Evolutionary conservation across 768 basidiomycete species (phyloP), one percentile per base, ranked within the genome.

Genomic region (Hortiboletus flavorubellus): DNA sequence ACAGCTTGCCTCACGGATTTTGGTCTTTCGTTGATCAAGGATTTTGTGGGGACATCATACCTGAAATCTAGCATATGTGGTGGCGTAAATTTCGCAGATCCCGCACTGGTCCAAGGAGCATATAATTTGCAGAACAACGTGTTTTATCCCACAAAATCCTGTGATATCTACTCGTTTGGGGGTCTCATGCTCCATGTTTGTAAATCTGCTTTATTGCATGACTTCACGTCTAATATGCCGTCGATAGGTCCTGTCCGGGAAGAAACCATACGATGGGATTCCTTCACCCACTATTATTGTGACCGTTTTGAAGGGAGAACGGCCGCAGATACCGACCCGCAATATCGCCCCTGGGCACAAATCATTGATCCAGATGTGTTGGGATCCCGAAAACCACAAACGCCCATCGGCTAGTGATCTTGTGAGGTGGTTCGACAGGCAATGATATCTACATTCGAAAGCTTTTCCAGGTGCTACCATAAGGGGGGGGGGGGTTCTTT

Each of bases 1-100:
- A 65, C 70, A 12, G 80, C 80, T 12, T 76, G 76, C 46, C 66
- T 81, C 7, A 73, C 78, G 2, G 80, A 81, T 59, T 81, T 81
- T 56, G 80, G 80, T 6, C 68, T 79, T 16, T 68, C 67, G 2
- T 26, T 68, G 16, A 46, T 55, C 51, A 50, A 16, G 4, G 71
- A 72, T 26, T 67, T 71, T 26, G 23, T 56, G 42, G 69, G 61
- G 12, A 67, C 69, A 30, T 49, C 67, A 10, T 68, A 68, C 44
- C 18, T 71, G 40, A 72, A 67, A 16, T 76, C 76, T 67, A 26
- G 43, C 16, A 45, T 71, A 31, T 56, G 64, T 30, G 80, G 79
- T 4, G 72, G 70, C 15, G 67, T 79, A 29, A 73, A 76, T 3
- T 81, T 79, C 71, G 75, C 78, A n/a, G 80, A 80, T 55, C 68